Evolutionary conservation across 192 early-diverging fungal genomes (phyloP).

Genomic region (Coemansia sp.): DNA sequence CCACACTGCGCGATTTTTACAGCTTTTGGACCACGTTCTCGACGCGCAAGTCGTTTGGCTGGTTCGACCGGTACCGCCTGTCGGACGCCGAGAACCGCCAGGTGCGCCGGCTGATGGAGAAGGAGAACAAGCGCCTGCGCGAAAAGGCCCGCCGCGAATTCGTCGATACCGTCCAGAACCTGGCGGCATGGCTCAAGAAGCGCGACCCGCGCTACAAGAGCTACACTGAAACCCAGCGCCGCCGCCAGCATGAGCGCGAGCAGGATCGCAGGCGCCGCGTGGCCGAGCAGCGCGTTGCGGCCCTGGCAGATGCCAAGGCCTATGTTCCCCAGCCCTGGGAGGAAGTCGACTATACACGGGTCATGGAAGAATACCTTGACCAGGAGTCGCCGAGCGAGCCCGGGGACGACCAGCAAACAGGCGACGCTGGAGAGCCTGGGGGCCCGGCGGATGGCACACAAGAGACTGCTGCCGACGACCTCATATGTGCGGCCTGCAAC

Average conservation of each 20-base stretch:
- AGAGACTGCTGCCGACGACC: slow-evolving; percentile 47
- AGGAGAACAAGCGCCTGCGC: slow-evolving; percentile 82
- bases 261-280: slow-evolving; percentile 57
- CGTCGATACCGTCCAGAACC: slow-evolving; percentile 64
- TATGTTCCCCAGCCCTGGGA: slow-evolving; percentile 75
- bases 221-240: slow-evolving; percentile 52
- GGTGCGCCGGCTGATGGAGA: slow-evolving; percentile 79
- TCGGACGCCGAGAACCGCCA: slow-evolving; percentile 75
- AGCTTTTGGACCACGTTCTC: slow-evolving; percentile 76
- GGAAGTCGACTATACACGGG: slow-evolving; percentile 50
- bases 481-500: slow-evolving; percentile 81
- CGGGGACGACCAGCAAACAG: neutral
- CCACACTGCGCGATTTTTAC: slow-evolving; percentile 65
- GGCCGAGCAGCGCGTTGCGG: slow-evolving; percentile 53
- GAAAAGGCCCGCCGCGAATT: slow-evolving; percentile 68
- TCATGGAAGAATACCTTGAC: slow-evolving; percentile 38
- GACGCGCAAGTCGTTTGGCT: slow-evolving; percentile 82
- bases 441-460: neutral
- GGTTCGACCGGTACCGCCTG: slow-evolving; percentile 84
- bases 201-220: slow-evolving; percentile 86
- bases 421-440: slow-evolving; percentile 24
- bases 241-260: slow-evolving; percentile 51
- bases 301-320: slow-evolving; percentile 44
- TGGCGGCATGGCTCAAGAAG: slow-evolving; percentile 74
- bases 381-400: slow-evolving; percentile 23